Conservation (phyloP, 2,329 filamentous ascomycete genomes). For the Calonectria ilicicola region DNA sequence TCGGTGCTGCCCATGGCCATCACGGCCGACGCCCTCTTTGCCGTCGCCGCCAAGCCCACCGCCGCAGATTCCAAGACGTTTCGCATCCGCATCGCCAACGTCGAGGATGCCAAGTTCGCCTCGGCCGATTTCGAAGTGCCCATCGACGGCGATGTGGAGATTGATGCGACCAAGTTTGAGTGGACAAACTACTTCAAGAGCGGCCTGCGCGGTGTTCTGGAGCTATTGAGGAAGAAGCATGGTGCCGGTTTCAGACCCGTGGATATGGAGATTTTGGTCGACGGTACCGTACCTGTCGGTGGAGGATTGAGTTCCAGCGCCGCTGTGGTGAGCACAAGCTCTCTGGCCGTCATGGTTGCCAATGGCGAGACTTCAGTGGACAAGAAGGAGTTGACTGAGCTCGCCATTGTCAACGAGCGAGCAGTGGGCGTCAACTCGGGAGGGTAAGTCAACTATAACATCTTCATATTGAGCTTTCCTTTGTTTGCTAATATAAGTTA, state of each 20-base stretch:
- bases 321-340: slow-evolving; percentile 91
- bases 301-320: slow-evolving; percentile 95
- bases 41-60: slow-evolving; percentile 71
- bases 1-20: slow-evolving; percentile 96
- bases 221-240: slow-evolving; percentile 77
- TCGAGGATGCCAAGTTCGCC: slow-evolving; percentile 81
- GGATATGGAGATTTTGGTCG: slow-evolving; percentile 89
- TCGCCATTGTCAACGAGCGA: slow-evolving; percentile 94
- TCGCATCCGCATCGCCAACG: slow-evolving; percentile 83
- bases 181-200: slow-evolving; percentile 99
- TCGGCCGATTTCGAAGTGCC: slow-evolving; percentile 80
- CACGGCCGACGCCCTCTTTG: slow-evolving; percentile 89
- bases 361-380: slow-evolving; percentile 84
- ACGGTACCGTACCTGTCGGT: slow-evolving; percentile 92
- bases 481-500: slow-evolving; percentile 38
- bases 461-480: background rate
- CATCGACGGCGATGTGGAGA: slow-evolving; percentile 72
- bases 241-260: slow-evolving; percentile 71
- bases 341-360: slow-evolving; percentile 87
- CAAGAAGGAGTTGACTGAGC: slow-evolving; percentile 91
- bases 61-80: slow-evolving; percentile 65
- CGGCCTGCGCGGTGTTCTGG: slow-evolving; percentile 84
- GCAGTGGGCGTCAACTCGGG: slow-evolving; percentile 96
- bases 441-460: slow-evolving; percentile 67
- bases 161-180: slow-evolving; percentile 87